Evolutionary conservation across 805 yeast species (phyloP).

Genomic region (Lachancea meyersii): DNA sequence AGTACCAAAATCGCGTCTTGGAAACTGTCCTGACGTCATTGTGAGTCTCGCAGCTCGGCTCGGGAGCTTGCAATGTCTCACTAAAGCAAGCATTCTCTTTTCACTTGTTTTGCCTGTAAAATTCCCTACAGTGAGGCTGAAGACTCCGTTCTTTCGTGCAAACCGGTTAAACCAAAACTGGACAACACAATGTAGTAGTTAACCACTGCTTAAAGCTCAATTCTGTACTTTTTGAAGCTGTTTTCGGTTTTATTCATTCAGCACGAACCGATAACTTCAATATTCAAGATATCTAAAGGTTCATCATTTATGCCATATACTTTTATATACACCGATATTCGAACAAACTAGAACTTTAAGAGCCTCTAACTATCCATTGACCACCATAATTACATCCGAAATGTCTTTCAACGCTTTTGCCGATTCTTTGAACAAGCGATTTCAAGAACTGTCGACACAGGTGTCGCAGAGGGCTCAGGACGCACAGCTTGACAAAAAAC

Average conservation of each 20-base stretch:
- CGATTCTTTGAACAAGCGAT: conserved; percentile 24
- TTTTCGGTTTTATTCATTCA: background rate
- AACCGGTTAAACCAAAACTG: background rate
- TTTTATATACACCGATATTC: background rate
- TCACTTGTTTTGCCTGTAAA: background rate
- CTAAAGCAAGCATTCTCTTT: background rate
- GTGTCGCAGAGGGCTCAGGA: conserved; percentile 23
- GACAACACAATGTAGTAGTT: background rate
- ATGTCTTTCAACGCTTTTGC: conserved; percentile 31
- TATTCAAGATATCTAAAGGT: background rate
- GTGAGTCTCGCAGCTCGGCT: background rate
- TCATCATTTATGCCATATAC: background rate
- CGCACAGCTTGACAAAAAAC: conserved; percentile 15
- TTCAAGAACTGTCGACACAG: conserved; percentile 29
- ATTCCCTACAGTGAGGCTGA: background rate
- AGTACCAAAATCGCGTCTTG: background rate
- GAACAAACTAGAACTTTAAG: background rate
- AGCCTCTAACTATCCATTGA: background rate
- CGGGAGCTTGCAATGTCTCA: background rate
- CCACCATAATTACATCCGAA: background rate
- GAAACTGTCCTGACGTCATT: background rate
- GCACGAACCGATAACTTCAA: background rate
- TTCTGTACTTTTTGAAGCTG: background rate
- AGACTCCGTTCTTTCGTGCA: background rate
- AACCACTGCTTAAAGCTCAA: background rate